A percentile compares a stretch with the other conserved stretches of the same genome.
These are phyloP conservation scores for Xanthoconium stramineum DNA, from an alignment of 768 basidiomycete species.

Conservation along the genomic window DNA sequence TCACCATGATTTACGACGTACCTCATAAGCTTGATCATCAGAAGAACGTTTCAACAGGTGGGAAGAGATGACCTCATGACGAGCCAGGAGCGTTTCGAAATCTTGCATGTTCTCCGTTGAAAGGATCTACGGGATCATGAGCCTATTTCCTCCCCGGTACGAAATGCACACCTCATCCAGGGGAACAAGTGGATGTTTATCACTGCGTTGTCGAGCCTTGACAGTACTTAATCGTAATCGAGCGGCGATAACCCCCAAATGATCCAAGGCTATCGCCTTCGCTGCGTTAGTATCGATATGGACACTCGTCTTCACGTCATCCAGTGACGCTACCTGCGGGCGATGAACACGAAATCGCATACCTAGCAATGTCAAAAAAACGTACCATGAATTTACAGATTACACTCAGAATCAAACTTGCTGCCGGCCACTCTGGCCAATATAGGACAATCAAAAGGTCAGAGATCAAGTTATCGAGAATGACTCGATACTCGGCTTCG, in stretches of 20 bases:
- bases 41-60: slow-evolving; percentile 70
- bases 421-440: slow-evolving; percentile 98
- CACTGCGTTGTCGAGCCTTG: slow-evolving; percentile 33
- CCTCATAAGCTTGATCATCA: slow-evolving; percentile 80
- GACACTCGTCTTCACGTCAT: slow-evolving; percentile 70
- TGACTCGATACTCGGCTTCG: slow-evolving; percentile 89
- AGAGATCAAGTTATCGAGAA: slow-evolving; percentile 87
- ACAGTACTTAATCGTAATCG: slow-evolving; percentile 62
- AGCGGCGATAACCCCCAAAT: slow-evolving; percentile 90
- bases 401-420: slow-evolving; percentile 74
- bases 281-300: slow-evolving; percentile 76
- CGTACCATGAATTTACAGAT: slow-evolving; percentile 82
- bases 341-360: neutral
- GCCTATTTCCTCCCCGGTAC: neutral
- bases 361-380: neutral
- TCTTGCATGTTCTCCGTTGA: slow-evolving; percentile 44
- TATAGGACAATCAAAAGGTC: slow-evolving; percentile 87
- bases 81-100: slow-evolving; percentile 56
- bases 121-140: slow-evolving; percentile 44
- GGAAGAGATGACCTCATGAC: slow-evolving; percentile 61
- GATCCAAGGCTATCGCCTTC: slow-evolving; percentile 88
- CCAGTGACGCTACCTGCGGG: slow-evolving; percentile 70
- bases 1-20: slow-evolving; percentile 33
- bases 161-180: slow-evolving; percentile 62
- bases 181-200: slow-evolving; percentile 43